Percentiles rank a stretch among this genome's conserved stretches.
Evolutionary conservation across 345 rosid species (phyloP).

Genomic region (Boechera stricta): DNA sequence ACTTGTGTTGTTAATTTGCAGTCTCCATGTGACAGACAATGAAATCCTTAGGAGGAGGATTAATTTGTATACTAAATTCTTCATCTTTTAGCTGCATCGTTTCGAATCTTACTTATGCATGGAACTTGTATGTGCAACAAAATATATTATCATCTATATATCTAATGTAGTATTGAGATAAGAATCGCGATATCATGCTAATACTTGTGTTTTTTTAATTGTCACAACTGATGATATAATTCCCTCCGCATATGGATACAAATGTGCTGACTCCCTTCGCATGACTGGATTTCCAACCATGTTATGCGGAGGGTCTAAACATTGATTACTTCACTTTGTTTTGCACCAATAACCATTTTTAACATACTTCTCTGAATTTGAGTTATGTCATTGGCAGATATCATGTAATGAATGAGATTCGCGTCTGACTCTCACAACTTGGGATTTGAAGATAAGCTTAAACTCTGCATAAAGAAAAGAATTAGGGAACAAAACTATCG

Average conservation of each 20-base stretch:
- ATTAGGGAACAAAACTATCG: neutral
- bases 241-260: slow-evolving; percentile 57
- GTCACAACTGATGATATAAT: slow-evolving; percentile 61
- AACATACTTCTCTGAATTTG: too few species aligned
- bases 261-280: slow-evolving; percentile 55
- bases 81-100: slow-evolving; percentile 45
- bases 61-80: too few species aligned
- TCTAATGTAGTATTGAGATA: neutral
- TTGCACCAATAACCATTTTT: neutral
- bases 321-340: neutral
- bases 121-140: slow-evolving; percentile 52
- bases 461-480: neutral
- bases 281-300: slow-evolving; percentile 57
- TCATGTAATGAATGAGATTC: neutral
- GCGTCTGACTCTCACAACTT: neutral
- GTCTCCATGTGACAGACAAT: too few species aligned
- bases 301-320: slow-evolving; percentile 62
- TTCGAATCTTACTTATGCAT: slow-evolving; percentile 53
- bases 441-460: neutral
- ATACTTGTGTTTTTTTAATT: neutral
- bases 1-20: too few species aligned
- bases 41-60: too few species aligned
- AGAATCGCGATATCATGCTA: neutral
- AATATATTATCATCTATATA: too few species aligned
- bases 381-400: neutral